A percentile compares a stretch with the other conserved stretches of the same genome.
Evolutionary conservation across 2,329 filamentous ascomycete species (phyloP).

Genomic region (Dactylellina leptospora): DNA sequence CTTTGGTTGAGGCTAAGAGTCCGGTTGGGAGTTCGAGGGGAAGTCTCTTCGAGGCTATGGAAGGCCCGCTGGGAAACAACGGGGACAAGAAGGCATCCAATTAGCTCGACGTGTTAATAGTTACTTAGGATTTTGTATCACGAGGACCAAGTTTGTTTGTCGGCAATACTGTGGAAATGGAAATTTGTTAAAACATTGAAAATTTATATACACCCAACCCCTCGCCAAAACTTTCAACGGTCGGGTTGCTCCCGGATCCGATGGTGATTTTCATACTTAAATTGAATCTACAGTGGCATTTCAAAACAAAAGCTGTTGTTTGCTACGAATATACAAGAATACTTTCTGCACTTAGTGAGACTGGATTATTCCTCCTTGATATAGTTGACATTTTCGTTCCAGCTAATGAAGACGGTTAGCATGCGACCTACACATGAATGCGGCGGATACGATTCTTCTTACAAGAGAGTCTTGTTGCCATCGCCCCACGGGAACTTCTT

Average conservation of each 20-base stretch:
- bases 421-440: conserved; percentile 5
- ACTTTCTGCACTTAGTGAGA: neutral
- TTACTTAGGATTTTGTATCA: neutral
- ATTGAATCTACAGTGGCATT: conserved; percentile 24
- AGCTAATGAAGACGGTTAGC: conserved; percentile 66
- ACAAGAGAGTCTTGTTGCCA: conserved; percentile 80
- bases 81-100: no score
- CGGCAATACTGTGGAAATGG: neutral
- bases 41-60: conserved; percentile 22
- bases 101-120: no score
- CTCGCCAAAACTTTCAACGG: conserved; percentile 17
- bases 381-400: conserved; percentile 95
- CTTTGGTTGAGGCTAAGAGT: conserved; percentile 29
- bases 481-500: conserved; percentile 97
- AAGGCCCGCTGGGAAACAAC: conserved; percentile 3
- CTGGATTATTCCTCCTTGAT: conserved; percentile 84
- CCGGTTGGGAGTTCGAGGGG: conserved; percentile 29
- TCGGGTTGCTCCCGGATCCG: no score
- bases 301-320: conserved; percentile 9
- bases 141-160: neutral
- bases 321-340: conserved; percentile 31
- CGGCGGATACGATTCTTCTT: conserved; percentile 11
- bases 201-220: conserved; percentile 43
- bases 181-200: neutral
- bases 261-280: neutral